Evolutionary conservation across 495 filamentous ascomycete species (phyloP), one percentile per base, ranked within the genome.

Genomic region (Lineolata rhizophorae): DNA sequence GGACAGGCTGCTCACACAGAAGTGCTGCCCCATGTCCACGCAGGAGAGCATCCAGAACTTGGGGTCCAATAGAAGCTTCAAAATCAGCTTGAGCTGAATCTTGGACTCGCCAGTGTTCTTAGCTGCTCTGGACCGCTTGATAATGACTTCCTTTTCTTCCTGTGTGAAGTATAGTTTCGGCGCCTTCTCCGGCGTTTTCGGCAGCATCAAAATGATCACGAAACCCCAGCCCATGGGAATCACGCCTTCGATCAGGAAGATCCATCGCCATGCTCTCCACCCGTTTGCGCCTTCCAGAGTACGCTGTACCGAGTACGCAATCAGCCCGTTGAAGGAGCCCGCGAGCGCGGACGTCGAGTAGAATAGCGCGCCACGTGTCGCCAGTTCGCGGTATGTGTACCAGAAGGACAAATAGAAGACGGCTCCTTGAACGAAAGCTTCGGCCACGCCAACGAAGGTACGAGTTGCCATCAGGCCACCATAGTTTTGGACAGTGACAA

Each of bases 401-500:
- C 15, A 35, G n/a, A 12, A 12, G 22, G n/a, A 30, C 9, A 35
- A 12, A 10, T 9, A 13, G 22, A 5, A 29, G 9, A 5, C 8
- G 16, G n/a, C 20, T 5, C 20, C 32, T 4, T 11, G 32, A 5
- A 29, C 4, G 22, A 35, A 13, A 16, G 19, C 20, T 21, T 29
- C 32, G 22, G n/a, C 5, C n/a, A 29, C 20, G 8, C 32, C 32
- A 22, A 29, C 4, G 20, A 29, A 30, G 22, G 30, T 5, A 30
- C 32, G 20, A n/a, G n/a, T 10, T 5, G 32, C 21, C 5, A 30
- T 29, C 5, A 35, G 32, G n/a, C 32, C 32, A n/a, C 24, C 32
- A 16, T 13, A 30, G 6, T n/a, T n/a, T n/a, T n/a, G n/a, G n/a
- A n/a, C n/a, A n/a, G n/a, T n/a, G n/a, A n/a, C n/a, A n/a, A n/a